Evolutionary conservation across 805 yeast species (phyloP), one percentile per base, ranked within the genome.

Genomic region (Wickerhamomyces subpelliculosus): DNA sequence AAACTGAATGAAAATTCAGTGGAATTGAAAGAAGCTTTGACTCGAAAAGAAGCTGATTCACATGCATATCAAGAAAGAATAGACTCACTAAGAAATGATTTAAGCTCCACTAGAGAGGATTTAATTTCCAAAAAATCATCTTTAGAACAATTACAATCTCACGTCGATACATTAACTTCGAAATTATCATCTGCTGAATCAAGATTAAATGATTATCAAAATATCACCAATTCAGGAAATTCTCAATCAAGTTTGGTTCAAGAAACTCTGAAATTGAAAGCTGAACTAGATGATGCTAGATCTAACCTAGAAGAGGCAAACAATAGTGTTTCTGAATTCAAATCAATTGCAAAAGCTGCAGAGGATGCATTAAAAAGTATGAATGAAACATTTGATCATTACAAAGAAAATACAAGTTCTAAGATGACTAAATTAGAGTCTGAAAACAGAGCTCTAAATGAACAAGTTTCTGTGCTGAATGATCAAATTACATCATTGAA

Each of bases 301-400:
- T 64, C 67, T 32, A 85, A 80, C 39, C 66, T 82, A 39, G 72
- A 68, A 18, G 62, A 72, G 13, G 75, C 85, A 1, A 73, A 73
- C 45, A 64, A 71, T n/a, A 77, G 72, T 48, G 69, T 74, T 9
- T 67, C 67, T n/a, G 79, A 81, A 46, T 73, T 80, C 53, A 74
- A 78, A 40, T 64, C 63, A n/a, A 68, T 85, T 29, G 78, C 88
- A 0, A 60, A 61, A 36, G 75, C 83, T 12, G 75, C 86, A 4
- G 94, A 85, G 51, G 74, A 72, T 37, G 77, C 88, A 5, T 64
- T 85, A 27, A 58, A 62, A 27, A 65, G 69, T 33, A 63, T 84
- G 42, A 77, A 74, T 22, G 61, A 63, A 17, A 64, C 80, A 1
- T 81, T 72, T 52, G 85, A 71, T 35, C 58, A 58, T 34, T 70